These are phyloP conservation scores for Lolium rigidum DNA, from an alignment of 176 grass and related monocot species.

Conservation along the genomic window DNA sequence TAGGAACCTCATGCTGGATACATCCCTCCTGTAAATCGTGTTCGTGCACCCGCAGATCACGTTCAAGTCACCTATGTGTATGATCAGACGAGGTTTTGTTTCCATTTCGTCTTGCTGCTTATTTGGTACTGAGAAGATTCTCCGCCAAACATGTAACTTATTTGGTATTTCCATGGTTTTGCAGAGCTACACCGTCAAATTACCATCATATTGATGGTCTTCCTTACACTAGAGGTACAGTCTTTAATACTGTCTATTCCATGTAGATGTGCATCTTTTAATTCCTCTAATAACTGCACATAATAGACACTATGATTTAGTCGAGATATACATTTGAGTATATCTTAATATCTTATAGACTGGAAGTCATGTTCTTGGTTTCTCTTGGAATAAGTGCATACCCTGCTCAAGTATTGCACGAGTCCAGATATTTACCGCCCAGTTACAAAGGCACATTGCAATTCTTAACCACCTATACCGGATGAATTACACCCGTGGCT, in stretches of 20 bases:
- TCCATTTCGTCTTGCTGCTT: constrained; percentile 9
- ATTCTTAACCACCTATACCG: not conserved
- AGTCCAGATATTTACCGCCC: not conserved
- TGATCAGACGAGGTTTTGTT: constrained; percentile 54
- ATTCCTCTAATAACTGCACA: not conserved
- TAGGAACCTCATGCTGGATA: constrained; percentile 78
- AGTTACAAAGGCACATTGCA: constrained; percentile 5
- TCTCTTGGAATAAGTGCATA: constrained; percentile 10
- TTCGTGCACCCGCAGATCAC: constrained; percentile 41
- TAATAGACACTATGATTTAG: not conserved
- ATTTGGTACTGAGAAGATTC: constrained; percentile 37
- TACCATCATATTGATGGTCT: constrained; percentile 31
- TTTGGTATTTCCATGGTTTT: constrained; percentile 43
- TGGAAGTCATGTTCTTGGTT: constrained; percentile 3
- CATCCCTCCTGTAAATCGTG: constrained; percentile 49
- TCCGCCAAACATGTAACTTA: constrained; percentile 11
- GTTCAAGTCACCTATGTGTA: constrained; percentile 37
- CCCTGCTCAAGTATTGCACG: not conserved
- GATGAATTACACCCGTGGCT: not conserved
- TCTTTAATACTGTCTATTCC: constrained; percentile 35
- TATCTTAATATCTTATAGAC: not conserved
- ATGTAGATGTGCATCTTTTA: constrained; percentile 27
- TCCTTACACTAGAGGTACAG: constrained; percentile 64
- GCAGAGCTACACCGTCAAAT: constrained; percentile 45
- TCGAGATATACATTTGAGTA: constrained; percentile 8